phyloP scores from a whole-genome alignment of 257 asterid species.

The Gentiana macrophylla region DNA sequence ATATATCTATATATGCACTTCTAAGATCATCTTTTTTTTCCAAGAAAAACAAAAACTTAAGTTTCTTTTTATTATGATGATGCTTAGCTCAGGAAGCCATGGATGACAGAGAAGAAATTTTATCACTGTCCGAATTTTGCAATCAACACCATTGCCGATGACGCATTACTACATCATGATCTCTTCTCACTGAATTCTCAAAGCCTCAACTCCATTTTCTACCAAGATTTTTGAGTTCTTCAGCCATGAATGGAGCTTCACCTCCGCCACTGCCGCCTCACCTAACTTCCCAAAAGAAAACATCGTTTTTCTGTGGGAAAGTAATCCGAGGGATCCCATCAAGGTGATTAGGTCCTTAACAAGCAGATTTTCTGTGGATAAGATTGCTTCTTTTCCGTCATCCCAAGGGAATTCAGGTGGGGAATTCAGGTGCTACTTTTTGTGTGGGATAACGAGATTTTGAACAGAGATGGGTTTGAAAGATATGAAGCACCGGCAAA shows the following conservation, averaged over 20 bases:
- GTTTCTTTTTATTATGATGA: neutral
- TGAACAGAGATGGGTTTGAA: conserved; percentile 32
- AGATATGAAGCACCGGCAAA: conserved; percentile 45
- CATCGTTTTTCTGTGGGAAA: neutral
- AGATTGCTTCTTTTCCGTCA: conserved; percentile 18
- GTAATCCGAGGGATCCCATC: neutral
- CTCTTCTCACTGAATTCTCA: conserved; percentile 15
- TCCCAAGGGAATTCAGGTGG: conserved; percentile 14
- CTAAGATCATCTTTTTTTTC: too few species aligned
- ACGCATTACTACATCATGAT: conserved; percentile 16
- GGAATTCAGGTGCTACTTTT: conserved; percentile 38
- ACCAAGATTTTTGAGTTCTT: conserved; percentile 17
- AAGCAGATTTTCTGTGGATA: conserved; percentile 13
- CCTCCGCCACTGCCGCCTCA: neutral
- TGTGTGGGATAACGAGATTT: conserved; percentile 36
- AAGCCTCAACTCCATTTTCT: neutral
- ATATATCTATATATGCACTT: neutral
- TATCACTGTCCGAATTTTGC: conserved; percentile 49
- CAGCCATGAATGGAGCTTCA: conserved; percentile 17
- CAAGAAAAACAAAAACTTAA: neutral
- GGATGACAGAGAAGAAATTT: conserved; percentile 36
- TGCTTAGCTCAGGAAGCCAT: conserved; percentile 3
- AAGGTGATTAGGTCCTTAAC: conserved; percentile 7
- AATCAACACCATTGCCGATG: conserved; percentile 14
- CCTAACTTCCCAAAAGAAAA: conserved; percentile 5